Conservation (phyloP, 352 stramenopile genomes). For the Stramenopiles sp. region DNA sequence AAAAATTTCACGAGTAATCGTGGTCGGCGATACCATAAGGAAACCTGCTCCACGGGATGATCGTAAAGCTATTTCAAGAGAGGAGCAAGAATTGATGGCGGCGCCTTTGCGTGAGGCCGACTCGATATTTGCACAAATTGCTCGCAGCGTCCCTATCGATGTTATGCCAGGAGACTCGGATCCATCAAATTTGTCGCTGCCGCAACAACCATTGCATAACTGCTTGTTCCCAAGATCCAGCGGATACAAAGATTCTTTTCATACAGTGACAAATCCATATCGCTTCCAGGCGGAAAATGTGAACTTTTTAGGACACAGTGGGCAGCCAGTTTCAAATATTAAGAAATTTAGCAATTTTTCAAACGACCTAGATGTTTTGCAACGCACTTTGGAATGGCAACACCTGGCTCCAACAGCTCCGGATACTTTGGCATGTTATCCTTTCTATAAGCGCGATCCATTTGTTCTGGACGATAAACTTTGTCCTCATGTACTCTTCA, state of each 20-base stretch:
- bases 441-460: conserved; percentile 60
- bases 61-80: neutral
- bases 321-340: conserved; percentile 61
- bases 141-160: conserved; percentile 60
- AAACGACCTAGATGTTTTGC: conserved; percentile 33
- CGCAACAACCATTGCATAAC: conserved; percentile 77
- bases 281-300: conserved; percentile 39
- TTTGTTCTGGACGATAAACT: conserved; percentile 53
- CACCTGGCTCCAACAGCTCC: conserved; percentile 76
- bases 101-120: conserved; percentile 43
- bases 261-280: conserved; percentile 73
- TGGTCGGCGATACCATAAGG: conserved; percentile 40
- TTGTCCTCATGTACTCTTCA: conserved; percentile 69
- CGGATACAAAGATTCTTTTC: conserved; percentile 43
- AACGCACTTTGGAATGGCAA: conserved; percentile 57
- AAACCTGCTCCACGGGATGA: conserved; percentile 13
- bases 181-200: conserved; percentile 61
- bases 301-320: conserved; percentile 54
- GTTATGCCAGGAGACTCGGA: conserved; percentile 63
- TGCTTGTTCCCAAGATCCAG: conserved; percentile 64
- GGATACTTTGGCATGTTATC: conserved; percentile 68
- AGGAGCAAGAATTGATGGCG: conserved; percentile 12
- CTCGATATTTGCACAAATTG: conserved; percentile 42
- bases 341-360: too few relatives aligned
- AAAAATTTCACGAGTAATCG: conserved; percentile 45